Evolutionary conservation across 1,284 basidiomycete genomes (phyloP).

Genomic region (Amylostereum areolatum): DNA sequence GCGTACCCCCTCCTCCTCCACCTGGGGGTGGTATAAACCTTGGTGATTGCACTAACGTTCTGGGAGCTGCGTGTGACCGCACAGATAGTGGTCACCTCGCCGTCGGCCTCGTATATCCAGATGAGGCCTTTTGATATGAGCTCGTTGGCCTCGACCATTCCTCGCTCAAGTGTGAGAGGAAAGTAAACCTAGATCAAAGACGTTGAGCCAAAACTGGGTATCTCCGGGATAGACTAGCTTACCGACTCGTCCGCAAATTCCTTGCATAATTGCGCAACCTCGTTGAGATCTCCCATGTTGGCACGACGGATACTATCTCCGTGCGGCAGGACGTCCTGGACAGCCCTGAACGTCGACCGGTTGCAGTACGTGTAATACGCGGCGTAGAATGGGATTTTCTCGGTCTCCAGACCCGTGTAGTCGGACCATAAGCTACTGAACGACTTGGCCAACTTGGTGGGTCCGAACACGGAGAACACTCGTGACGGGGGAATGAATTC

Average conservation of each 20-base stretch:
- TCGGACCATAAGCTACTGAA: constrained; percentile 33
- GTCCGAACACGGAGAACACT: constrained; percentile 43
- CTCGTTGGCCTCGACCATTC: constrained; percentile 33
- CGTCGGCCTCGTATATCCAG: constrained; percentile 39
- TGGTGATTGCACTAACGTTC: constrained; percentile 41
- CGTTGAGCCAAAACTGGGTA: too few relatives aligned
- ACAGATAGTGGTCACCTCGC: constrained; percentile 39
- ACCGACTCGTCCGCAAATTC: constrained; percentile 44
- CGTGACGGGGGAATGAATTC: constrained; percentile 33
- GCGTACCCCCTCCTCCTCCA: constrained; percentile 41
- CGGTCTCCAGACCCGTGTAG: constrained; percentile 26
- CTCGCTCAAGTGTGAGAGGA: constrained; percentile 29
- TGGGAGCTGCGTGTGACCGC: constrained; percentile 40
- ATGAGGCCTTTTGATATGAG: constrained; percentile 36
- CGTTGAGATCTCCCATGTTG: constrained; percentile 25
- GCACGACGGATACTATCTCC: constrained; percentile 29
- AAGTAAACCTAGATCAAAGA: constrained; percentile 24
- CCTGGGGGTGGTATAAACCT: constrained; percentile 39
- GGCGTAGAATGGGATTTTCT: constrained; percentile 36
- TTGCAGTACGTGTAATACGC: constrained; percentile 38
- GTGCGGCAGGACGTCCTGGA: constrained; percentile 17
- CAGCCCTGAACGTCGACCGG: constrained; percentile 24
- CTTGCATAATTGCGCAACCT: constrained; percentile 36
- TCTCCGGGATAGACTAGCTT: constrained; percentile 9
- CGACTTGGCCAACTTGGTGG: constrained; percentile 28